Evolutionary conservation across 805 yeast species (phyloP), one percentile per base, ranked within the genome.

Genomic region (Wickerhamiella australiensis): DNA sequence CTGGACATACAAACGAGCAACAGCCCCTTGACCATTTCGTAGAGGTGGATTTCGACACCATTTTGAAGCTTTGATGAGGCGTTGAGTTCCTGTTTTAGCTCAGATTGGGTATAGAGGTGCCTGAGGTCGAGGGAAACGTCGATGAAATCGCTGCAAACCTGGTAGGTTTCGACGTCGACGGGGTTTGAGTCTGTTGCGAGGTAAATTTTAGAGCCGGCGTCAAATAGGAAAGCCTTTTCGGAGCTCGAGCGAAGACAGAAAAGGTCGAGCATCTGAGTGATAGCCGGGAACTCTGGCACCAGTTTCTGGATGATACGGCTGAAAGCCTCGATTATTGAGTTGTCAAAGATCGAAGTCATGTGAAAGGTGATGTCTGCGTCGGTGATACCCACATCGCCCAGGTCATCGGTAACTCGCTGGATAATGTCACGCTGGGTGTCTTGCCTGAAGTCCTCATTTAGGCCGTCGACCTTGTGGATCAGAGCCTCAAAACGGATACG

Each of bases 101-200:
- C 33, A 27, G 21, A 37, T 52, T 52, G 22, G 12, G 58, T 54
- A 55, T 69, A 69, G 23, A 69, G 60, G 11, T 53, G 53, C 57
- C 85, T 88, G 55, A 92, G 68, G 61, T 92, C 97, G 22, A 87
- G 81, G 2, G 95, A 81, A 13, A 90, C 92, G 64, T 92, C 97
- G 42, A 92, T 90, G 61, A 92, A 92, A 61, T 92, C 97, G 0
- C 96, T 94, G 65, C 97, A 92, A 1, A 90, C 94, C 63, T 92
- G 96, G 63, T 92, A 92, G 0, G 94, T 85, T 61, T 87, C 95
- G 37, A 86, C 82, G 66, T 90, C 97, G 36, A 90, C 95, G 0
- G 97, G 96, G 1, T 88, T 80, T 0, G 95, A 84, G 64, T 92
- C 98, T 0, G 97, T 90, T 4, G 96, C 96, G 45, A 90, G 87